phyloP scores from a whole-genome alignment of 345 rosid species.

The Syzygium jambos region DNA sequence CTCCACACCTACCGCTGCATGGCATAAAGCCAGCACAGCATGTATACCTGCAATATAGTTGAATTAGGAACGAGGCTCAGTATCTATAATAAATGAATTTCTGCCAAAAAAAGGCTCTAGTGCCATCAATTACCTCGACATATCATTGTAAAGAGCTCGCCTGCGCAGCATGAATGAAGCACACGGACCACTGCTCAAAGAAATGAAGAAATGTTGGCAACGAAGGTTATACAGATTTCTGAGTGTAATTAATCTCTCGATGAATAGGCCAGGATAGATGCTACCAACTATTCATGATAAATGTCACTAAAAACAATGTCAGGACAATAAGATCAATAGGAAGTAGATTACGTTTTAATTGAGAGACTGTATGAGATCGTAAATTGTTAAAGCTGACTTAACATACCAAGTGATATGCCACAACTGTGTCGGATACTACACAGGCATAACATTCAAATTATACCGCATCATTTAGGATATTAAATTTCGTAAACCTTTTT shows the following conservation, averaged over 20 bases:
- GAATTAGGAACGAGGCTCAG: background rate
- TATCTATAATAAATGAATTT: background rate
- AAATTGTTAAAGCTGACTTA: background rate
- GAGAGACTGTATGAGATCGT: background rate
- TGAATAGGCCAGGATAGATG: background rate
- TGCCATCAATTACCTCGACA: conserved; percentile 28
- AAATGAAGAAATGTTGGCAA: background rate
- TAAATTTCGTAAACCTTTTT: background rate
- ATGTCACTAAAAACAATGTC: background rate
- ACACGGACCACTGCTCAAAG: conserved; percentile 43
- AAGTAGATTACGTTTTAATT: background rate
- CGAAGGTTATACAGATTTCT: background rate
- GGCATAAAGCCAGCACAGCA: conserved; percentile 77
- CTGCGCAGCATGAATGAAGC: conserved; percentile 61
- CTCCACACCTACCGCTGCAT: conserved; percentile 69
- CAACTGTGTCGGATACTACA: background rate
- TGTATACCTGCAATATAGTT: conserved; percentile 28
- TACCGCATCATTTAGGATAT: background rate
- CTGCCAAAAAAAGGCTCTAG: background rate
- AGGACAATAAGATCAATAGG: background rate
- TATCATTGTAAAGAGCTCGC: conserved; percentile 61
- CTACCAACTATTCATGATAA: background rate
- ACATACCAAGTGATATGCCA: background rate
- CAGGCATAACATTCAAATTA: background rate
- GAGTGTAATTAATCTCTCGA: background rate